Evolutionary conservation across 257 asterid genomes (phyloP).

Genomic region (Solanum tarijense): DNA sequence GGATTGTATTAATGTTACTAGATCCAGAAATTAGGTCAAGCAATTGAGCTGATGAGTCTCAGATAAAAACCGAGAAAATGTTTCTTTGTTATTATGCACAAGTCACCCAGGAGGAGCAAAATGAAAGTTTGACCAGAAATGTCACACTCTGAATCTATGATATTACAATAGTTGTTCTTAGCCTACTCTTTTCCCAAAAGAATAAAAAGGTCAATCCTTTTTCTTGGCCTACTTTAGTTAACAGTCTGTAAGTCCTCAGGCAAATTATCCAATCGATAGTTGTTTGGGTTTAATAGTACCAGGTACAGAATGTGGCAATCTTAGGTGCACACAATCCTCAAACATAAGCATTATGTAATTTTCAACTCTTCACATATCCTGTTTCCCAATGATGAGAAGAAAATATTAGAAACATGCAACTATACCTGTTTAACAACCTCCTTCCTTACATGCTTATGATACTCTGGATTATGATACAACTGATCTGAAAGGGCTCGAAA

Average conservation of each 20-base stretch:
- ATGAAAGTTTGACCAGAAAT: background rate
- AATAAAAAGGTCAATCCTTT: background rate
- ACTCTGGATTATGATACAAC: constrained; percentile 58
- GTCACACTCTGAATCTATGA: background rate
- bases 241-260: background rate
- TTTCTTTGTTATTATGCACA: background rate
- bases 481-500: constrained; percentile 96
- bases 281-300: background rate
- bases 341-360: background rate
- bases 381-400: background rate
- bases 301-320: background rate
- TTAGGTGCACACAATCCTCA: background rate
- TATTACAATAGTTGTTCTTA: background rate
- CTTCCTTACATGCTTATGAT: constrained; percentile 80
- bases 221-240: background rate
- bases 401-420: background rate
- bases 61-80: background rate
- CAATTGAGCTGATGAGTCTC: background rate
- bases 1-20: background rate
- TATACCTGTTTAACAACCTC: constrained; percentile 72
- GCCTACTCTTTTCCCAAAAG: background rate
- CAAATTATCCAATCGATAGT: background rate
- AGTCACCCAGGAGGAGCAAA: background rate
- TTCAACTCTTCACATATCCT: background rate
- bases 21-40: background rate